Percentiles rank a stretch among this genome's conserved stretches.
Evolutionary conservation across 2,329 filamentous ascomycete genomes (phyloP).

Genomic region (Sporothrix luriei): DNA sequence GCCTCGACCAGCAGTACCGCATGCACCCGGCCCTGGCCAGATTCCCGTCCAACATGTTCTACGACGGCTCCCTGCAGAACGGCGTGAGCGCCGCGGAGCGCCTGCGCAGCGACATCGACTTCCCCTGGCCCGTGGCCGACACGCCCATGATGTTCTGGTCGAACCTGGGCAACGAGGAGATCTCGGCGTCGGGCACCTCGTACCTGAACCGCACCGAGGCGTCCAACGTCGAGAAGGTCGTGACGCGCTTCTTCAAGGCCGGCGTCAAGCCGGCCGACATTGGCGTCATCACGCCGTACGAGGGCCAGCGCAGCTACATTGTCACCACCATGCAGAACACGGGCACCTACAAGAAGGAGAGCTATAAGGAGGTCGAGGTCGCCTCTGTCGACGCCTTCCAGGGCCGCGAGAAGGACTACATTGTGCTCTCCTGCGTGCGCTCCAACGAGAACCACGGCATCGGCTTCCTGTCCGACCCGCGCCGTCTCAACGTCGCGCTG

Average conservation of each 20-base stretch:
- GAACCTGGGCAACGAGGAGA: constrained; percentile 95
- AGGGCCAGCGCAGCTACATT: constrained; percentile 96
- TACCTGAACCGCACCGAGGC: constrained; percentile 98
- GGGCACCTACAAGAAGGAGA: constrained; percentile 96
- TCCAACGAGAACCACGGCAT: constrained; percentile 99
- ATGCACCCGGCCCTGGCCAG: constrained; percentile 98
- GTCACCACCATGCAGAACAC: constrained; percentile 99
- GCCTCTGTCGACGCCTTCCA: constrained; percentile 99
- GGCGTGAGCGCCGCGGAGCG: constrained; percentile 89
- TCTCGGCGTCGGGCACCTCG: constrained; percentile 94
- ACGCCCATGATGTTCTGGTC: constrained; percentile 99
- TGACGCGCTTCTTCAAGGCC: constrained; percentile 98
- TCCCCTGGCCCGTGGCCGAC: constrained; percentile 93
- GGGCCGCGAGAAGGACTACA: constrained; percentile 98
- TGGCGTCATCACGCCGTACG: constrained; percentile 97
- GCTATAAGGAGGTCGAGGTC: constrained; percentile 98
- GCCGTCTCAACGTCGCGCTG: constrained; percentile 93
- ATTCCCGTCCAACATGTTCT: constrained; percentile 99
- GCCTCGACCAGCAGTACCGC: constrained; percentile 94
- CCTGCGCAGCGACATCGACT: constrained; percentile 90
- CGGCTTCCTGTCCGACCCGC: constrained; percentile 95
- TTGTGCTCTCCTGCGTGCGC: constrained; percentile 94
- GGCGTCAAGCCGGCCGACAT: constrained; percentile 93
- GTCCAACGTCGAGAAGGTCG: constrained; percentile 96
- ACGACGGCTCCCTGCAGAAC: constrained; percentile 95